Evolutionary conservation across 116 monocot genomes (phyloP).

Genomic region (Zostera marina): DNA sequence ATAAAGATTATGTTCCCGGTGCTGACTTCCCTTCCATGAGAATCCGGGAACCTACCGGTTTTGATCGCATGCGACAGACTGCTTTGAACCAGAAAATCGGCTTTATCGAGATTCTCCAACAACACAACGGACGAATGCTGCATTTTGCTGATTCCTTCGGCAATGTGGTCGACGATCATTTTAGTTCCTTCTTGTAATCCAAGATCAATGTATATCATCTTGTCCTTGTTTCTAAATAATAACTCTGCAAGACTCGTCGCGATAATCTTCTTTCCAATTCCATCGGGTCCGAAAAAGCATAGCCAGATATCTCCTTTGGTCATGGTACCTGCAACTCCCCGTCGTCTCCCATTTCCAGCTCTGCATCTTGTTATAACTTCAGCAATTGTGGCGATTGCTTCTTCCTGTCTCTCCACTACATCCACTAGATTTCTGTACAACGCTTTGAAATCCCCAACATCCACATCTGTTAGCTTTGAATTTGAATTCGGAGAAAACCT

Average conservation of each 20-base stretch:
- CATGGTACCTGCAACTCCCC: conserved; percentile 20
- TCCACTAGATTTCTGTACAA: conserved; percentile 33
- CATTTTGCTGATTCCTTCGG: conserved; percentile 42
- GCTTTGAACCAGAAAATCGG: conserved; percentile 62
- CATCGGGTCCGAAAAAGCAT: conserved; percentile 65
- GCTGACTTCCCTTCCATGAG: conserved; percentile 42
- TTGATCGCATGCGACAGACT: conserved; percentile 42
- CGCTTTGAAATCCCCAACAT: conserved; percentile 46
- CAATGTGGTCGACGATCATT: conserved; percentile 58
- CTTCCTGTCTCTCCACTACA: conserved; percentile 70
- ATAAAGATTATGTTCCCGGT: conserved; percentile 51
- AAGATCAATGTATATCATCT: conserved; percentile 53
- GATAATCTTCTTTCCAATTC: conserved; percentile 44
- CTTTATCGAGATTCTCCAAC: conserved; percentile 73
- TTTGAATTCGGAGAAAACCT: conserved; percentile 7
- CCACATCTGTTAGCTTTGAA: neutral
- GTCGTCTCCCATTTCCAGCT: conserved; percentile 23
- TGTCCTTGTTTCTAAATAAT: conserved; percentile 44
- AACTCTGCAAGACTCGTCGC: conserved; percentile 66
- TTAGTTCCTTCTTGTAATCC: conserved; percentile 51
- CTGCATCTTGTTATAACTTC: conserved; percentile 33
- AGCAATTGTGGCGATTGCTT: conserved; percentile 47
- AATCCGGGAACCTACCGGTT: conserved; percentile 57
- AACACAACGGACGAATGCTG: conserved; percentile 57
- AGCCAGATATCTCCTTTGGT: conserved; percentile 60